A percentile compares a stretch with the other conserved stretches of the same genome.
Evolutionary conservation across 108 stramenopile genomes (phyloP).

Genomic region (Chaetoceros tenuissimus): DNA sequence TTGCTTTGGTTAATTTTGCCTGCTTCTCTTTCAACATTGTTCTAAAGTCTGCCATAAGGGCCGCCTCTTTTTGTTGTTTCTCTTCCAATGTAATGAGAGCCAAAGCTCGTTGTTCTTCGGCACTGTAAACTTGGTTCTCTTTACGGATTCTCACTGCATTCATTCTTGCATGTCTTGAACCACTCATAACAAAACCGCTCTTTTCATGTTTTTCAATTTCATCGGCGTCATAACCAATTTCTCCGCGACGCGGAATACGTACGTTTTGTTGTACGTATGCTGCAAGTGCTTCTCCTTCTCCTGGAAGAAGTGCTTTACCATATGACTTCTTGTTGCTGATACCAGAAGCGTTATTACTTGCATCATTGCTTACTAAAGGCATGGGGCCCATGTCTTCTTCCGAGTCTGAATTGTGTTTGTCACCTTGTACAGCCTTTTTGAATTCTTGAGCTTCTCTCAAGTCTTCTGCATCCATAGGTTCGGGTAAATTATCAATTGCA

Average conservation of each 20-base stretch:
- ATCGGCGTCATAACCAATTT: slow-evolving; percentile 89
- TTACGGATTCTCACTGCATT: slow-evolving; percentile 99
- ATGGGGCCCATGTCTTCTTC: slow-evolving; percentile 37
- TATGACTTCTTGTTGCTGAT: slow-evolving; percentile 49
- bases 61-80: slow-evolving; percentile 94
- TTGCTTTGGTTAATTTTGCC: slow-evolving; percentile 7
- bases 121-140: slow-evolving; percentile 98
- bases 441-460: slow-evolving; percentile 58
- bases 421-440: slow-evolving; percentile 65
- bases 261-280: slow-evolving; percentile 95
- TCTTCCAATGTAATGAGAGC: slow-evolving; percentile 96
- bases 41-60: slow-evolving; percentile 90
- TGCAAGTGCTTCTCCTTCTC: slow-evolving; percentile 91
- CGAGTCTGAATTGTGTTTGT: slow-evolving; percentile 39
- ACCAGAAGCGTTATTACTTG: slow-evolving; percentile 22
- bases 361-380: slow-evolving; percentile 17
- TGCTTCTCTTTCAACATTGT: slow-evolving; percentile 74
- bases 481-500: slow-evolving; percentile 3
- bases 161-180: slow-evolving; percentile 95
- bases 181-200: slow-evolving; percentile 95
- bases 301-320: slow-evolving; percentile 86
- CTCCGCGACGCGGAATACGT: slow-evolving; percentile 97
- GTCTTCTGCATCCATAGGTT: slow-evolving; percentile 29
- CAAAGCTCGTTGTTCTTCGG: slow-evolving; percentile 95
- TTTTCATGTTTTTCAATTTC: slow-evolving; percentile 92